phyloP scores from a whole-genome alignment of 2,329 filamentous ascomycete species.

The Sclerotiophoma versabilis region DNA sequence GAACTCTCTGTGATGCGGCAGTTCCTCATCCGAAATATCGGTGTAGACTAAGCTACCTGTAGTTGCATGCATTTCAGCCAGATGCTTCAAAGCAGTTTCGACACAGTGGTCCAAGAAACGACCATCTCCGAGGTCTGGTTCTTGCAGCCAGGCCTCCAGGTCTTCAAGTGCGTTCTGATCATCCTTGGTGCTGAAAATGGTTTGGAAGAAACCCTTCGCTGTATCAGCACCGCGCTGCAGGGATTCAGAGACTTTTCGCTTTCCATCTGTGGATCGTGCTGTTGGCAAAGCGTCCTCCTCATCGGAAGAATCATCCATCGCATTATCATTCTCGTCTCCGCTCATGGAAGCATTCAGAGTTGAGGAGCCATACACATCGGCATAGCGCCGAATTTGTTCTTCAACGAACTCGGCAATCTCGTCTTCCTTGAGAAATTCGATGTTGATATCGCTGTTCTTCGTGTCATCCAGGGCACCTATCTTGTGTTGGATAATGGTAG shows the following conservation, averaged over 20 bases:
- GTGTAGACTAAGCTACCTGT: not conserved
- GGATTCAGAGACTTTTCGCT: not conserved
- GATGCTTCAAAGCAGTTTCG: not conserved
- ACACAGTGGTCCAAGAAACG: constrained; percentile 4
- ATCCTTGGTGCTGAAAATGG: constrained; percentile 20
- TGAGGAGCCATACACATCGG: constrained; percentile 4
- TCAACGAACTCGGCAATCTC: constrained; percentile 9
- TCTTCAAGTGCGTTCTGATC: not conserved
- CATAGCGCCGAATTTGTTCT: constrained; percentile 15
- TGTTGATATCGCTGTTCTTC: constrained; percentile 9
- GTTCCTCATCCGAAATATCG: constrained; percentile 5
- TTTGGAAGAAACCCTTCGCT: constrained; percentile 20
- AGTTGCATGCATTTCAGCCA: constrained; percentile 1
- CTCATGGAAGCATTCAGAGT: no score
- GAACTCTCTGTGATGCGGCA: not conserved
- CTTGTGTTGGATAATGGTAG: constrained; percentile 16
- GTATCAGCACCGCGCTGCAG: not conserved
- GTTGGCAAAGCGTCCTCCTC: not conserved
- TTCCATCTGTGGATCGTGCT: no score
- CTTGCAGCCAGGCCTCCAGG: not conserved
- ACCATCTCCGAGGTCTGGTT: constrained; percentile 6
- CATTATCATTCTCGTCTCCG: no score
- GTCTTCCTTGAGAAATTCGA: constrained; percentile 1
- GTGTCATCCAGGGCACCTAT: constrained; percentile 15
- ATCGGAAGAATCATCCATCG: not conserved